Percentiles rank a stretch among this genome's conserved stretches.
Evolutionary conservation across 306 rosid genomes (phyloP).

Genomic region (Astragalus glycyphyllos): DNA sequence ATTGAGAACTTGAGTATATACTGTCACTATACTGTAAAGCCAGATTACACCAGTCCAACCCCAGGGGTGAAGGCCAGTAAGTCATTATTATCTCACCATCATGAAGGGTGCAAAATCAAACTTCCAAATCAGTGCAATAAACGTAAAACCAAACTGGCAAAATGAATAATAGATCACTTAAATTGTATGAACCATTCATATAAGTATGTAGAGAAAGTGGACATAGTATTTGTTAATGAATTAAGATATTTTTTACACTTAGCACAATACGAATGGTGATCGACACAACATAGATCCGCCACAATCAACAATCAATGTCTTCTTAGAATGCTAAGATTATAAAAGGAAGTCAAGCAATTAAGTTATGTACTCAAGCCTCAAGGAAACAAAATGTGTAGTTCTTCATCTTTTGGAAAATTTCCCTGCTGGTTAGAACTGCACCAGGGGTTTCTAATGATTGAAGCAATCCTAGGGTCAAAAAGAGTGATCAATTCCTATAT

Average conservation of each 20-base stretch:
- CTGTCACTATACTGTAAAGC: slow-evolving; percentile 83
- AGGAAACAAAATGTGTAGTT: slow-evolving; percentile 77
- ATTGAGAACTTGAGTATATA: slow-evolving; percentile 75
- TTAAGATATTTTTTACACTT: slow-evolving; percentile 43
- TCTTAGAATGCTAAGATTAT: slow-evolving; percentile 13
- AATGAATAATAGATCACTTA: slow-evolving; percentile 31
- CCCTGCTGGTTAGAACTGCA: slow-evolving; percentile 95
- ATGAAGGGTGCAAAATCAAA: slow-evolving; percentile 96
- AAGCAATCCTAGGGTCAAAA: slow-evolving; percentile 91
- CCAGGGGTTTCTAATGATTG: no score
- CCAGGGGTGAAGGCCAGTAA: slow-evolving; percentile 60
- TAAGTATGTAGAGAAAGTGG: slow-evolving; percentile 5
- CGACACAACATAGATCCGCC: slow-evolving; percentile 92
- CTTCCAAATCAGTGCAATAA: slow-evolving; percentile 91
- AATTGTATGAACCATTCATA: slow-evolving; percentile 1
- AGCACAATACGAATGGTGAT: slow-evolving; percentile 98
- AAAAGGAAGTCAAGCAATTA: slow-evolving; percentile 6
- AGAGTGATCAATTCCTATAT: slow-evolving; percentile 96
- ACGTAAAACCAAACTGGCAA: slow-evolving; percentile 88
- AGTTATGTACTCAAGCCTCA: slow-evolving; percentile 31
- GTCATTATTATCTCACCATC: slow-evolving; percentile 64
- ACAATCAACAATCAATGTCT: slow-evolving; percentile 32
- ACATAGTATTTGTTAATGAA: not conserved
- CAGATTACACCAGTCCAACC: slow-evolving; percentile 97
- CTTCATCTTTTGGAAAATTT: slow-evolving; percentile 96